Base-by-base conservation (phyloP, 805 yeast species). In the Saccharomycopsis guyanensis region DNA sequence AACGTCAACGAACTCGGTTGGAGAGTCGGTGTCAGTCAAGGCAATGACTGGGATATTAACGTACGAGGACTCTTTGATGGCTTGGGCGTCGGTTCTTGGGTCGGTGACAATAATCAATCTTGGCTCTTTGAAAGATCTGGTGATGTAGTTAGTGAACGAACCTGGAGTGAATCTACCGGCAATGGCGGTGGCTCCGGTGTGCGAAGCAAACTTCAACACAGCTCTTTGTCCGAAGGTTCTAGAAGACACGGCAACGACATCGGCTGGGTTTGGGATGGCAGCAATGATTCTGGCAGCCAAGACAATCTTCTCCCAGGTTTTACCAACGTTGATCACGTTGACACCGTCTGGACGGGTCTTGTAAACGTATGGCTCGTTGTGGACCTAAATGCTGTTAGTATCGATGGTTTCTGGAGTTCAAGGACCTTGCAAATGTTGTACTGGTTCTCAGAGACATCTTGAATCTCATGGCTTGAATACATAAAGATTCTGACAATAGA, bases 81-180 rank as follows among this genome's bases (percentile, higher is more conserved):
- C 97, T 80, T 93, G 98, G 69, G 96, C 86, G 70, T 93, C 98
- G 62, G 97, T 91, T 84, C 97, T 91, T 79, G 99, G 98, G 78
- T 93, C 98, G 66, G 97, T 91, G 68, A 93, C 98, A 65, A 93
- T 78, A 71, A 93, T 88, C 71, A 93, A 83, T 80, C 99, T 87
- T 82, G 99, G 99, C 81, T 93, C 99, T 80, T 91, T 93, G 96
- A 93, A 93, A 64, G 97, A 87, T 78, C 97, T 91, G 75, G 98
- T 93, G 80, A 91, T 93, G 80, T 93, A 93, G 81, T 93, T 93
- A 72, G 99, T 93, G 93, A 93, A 93, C 79, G 85, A 82, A 86
- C 99, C 99, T 76, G 99, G 99, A 66, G 98, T 93, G 86, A 93
- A 93, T 80, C 99, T 88, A 77, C 99, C 99, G 65, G 98, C 99